phyloP scores from a whole-genome alignment of 1,284 basidiomycete genomes.

The Flammula alnicola region DNA sequence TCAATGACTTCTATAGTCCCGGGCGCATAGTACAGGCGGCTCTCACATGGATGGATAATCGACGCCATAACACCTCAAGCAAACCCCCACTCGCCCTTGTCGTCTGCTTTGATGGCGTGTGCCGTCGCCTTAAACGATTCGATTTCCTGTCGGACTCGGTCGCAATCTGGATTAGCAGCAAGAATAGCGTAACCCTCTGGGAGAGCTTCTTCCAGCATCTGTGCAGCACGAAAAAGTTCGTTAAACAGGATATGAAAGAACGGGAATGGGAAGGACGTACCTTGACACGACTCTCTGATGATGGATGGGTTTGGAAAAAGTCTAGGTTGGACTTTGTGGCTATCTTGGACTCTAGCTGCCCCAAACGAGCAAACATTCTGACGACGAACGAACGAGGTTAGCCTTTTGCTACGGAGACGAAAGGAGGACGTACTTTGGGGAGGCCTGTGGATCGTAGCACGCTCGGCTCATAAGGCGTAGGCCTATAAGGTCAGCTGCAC shows the following conservation, averaged over 20 bases:
- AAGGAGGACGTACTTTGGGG: constrained; percentile 60
- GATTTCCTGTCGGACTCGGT: constrained; percentile 37
- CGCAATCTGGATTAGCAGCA: constrained; percentile 52
- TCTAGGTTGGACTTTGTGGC: constrained; percentile 37
- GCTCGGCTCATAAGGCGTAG: constrained; percentile 75
- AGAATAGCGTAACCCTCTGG: constrained; percentile 61
- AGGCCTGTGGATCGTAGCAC: constrained; percentile 81
- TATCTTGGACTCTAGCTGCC: constrained; percentile 48
- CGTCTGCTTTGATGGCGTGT: constrained; percentile 18
- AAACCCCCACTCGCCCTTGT: constrained; percentile 8
- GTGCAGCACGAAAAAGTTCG: constrained; percentile 3
- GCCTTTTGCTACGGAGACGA: not conserved
- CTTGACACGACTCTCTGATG: constrained; percentile 69
- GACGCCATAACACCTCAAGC: too few relatives aligned
- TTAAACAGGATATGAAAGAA: not conserved
- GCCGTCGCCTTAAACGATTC: constrained; percentile 34
- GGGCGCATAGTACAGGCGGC: too few relatives aligned
- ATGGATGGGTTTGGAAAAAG: constrained; percentile 80
- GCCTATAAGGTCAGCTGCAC: constrained; percentile 77
- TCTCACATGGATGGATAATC: too few relatives aligned
- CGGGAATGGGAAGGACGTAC: constrained; percentile 40
- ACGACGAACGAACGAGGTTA: not conserved
- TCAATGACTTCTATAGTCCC: too few relatives aligned
- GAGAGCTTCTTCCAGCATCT: constrained; percentile 60
- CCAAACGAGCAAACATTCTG: constrained; percentile 74